Evolutionary conservation across 1,284 basidiomycete species (phyloP).

Genomic region (Ceratobasidium sp.): DNA sequence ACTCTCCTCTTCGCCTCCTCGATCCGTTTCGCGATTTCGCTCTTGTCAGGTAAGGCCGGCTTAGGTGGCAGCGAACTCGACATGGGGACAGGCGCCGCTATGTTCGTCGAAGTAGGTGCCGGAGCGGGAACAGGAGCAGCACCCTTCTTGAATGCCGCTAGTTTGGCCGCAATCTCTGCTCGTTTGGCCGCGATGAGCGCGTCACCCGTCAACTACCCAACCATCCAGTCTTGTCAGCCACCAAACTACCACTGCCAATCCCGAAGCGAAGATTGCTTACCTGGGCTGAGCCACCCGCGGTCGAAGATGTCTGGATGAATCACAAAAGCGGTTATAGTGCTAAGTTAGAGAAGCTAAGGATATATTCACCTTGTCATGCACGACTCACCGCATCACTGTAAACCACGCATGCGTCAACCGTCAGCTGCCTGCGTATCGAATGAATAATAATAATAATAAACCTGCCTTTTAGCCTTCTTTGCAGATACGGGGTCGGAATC

Average conservation of each 20-base stretch:
- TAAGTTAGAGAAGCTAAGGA: conserved; percentile 67
- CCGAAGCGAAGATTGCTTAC: too few species aligned
- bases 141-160: conserved; percentile 78
- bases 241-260: too few species aligned
- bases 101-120: conserved; percentile 51
- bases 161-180: conserved; percentile 86
- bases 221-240: too few species aligned
- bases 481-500: conserved; percentile 28
- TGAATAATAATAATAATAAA: background rate
- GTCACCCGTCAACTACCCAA: conserved; percentile 62
- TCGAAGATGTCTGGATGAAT: conserved; percentile 67
- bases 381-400: conserved; percentile 47
- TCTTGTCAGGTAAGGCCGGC: conserved; percentile 55
- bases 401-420: conserved; percentile 48
- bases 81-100: conserved; percentile 52
- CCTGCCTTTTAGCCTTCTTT: conserved; percentile 48
- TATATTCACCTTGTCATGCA: conserved; percentile 76
- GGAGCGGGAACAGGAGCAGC: conserved; percentile 57
- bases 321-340: conserved; percentile 75
- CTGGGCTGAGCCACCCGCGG: conserved; percentile 60
- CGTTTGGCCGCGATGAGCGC: conserved; percentile 82
- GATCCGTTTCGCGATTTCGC: conserved; percentile 74
- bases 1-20: conserved; percentile 85
- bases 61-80: conserved; percentile 61
- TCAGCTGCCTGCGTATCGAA: conserved; percentile 49